Conservation (phyloP, 2,329 filamentous ascomycete genomes). For the Xenoacremonium recifei region DNA sequence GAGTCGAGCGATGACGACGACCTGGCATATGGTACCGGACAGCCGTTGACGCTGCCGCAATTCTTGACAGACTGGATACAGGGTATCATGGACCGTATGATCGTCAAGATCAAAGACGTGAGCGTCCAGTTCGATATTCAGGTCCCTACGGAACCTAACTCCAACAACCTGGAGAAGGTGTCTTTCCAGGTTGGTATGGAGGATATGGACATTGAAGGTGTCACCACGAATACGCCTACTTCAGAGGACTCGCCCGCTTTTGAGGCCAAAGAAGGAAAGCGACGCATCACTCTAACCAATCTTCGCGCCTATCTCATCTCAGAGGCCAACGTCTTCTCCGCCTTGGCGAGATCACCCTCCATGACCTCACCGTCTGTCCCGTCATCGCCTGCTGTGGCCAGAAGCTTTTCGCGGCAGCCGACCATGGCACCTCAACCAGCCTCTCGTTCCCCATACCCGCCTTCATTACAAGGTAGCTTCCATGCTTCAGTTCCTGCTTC, state of each 20-base stretch:
- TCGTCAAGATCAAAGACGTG: slow-evolving; percentile 64
- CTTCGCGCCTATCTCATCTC: slow-evolving; percentile 66
- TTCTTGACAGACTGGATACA: slow-evolving; percentile 73
- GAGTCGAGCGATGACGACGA: slow-evolving; percentile 65
- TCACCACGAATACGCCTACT: slow-evolving; percentile 45
- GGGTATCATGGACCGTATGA: slow-evolving; percentile 69
- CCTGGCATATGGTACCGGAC: slow-evolving; percentile 63
- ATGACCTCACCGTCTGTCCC: slow-evolving; percentile 40
- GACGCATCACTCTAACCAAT: slow-evolving; percentile 61
- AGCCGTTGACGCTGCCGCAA: slow-evolving; percentile 64
- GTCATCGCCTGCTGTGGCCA: slow-evolving; percentile 52
- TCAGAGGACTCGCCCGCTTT: slow-evolving; percentile 33
- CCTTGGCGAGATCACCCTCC: slow-evolving; percentile 56
- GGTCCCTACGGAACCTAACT: slow-evolving; percentile 47
- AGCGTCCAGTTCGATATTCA: slow-evolving; percentile 65
- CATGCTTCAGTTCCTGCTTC: slow-evolving; percentile 19
- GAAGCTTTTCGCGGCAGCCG: too few species aligned
- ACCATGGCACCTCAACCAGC: too few species aligned
- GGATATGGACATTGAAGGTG: slow-evolving; percentile 64
- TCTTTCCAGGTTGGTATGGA: slow-evolving; percentile 66
- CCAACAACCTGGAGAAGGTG: slow-evolving; percentile 50
- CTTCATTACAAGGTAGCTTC: slow-evolving; percentile 26
- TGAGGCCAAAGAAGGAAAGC: slow-evolving; percentile 60
- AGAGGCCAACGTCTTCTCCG: slow-evolving; percentile 64
- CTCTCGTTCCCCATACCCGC: neutral